Percentiles rank a stretch among this genome's conserved stretches.
Evolutionary conservation across 768 basidiomycete species (phyloP).

Genomic region (Tricholoma saponaceum): DNA sequence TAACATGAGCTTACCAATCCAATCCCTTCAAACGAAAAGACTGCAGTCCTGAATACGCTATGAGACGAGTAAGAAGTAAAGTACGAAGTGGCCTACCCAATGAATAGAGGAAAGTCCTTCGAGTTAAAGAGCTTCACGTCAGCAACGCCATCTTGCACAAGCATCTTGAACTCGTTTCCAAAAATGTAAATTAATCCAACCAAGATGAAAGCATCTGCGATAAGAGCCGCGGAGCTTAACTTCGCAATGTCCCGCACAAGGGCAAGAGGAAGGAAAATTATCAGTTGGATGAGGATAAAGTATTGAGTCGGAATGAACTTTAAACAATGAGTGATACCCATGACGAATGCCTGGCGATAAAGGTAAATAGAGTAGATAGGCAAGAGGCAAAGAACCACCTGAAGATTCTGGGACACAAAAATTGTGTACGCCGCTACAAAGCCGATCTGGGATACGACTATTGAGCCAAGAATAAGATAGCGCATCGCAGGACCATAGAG

Average conservation of each 20-base stretch:
- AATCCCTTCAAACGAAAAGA: constrained; percentile 98
- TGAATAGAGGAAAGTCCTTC: constrained; percentile 85
- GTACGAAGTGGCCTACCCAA: constrained; percentile 59
- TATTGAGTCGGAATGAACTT: constrained; percentile 64
- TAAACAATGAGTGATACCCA: constrained; percentile 74
- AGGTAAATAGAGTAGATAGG: not conserved
- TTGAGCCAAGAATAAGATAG: constrained; percentile 80
- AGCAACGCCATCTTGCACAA: constrained; percentile 67
- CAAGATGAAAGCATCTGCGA: constrained; percentile 95
- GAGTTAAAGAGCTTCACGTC: constrained; percentile 85
- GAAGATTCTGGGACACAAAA: constrained; percentile 90
- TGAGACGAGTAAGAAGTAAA: constrained; percentile 5
- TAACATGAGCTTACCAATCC: constrained; percentile 58
- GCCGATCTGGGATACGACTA: constrained; percentile 85
- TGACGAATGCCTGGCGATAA: constrained; percentile 66
- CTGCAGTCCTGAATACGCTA: constrained; percentile 67
- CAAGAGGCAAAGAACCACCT: constrained; percentile 23
- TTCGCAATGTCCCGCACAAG: constrained; percentile 94
- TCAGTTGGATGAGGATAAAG: constrained; percentile 79
- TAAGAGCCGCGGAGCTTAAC: constrained; percentile 84
- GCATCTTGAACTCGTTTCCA: constrained; percentile 72
- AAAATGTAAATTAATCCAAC: constrained; percentile 85
- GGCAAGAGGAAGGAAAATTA: constrained; percentile 86
- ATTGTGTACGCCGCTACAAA: constrained; percentile 92
- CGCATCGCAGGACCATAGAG: constrained; percentile 95